Evolutionary conservation across 768 basidiomycete species (phyloP).

Genomic region (Polyporus arcularius): DNA sequence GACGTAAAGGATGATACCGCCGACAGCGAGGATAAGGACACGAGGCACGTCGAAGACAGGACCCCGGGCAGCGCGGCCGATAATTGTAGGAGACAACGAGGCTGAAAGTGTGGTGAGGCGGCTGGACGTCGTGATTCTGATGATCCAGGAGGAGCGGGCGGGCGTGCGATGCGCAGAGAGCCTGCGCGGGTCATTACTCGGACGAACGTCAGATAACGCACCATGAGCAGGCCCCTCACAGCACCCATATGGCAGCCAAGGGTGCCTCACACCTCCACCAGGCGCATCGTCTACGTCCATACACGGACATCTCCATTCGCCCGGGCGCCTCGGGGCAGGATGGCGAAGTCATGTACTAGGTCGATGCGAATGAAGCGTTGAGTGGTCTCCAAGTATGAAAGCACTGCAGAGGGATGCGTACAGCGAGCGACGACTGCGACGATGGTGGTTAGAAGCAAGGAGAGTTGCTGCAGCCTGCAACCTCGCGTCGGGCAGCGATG

Average conservation of each 20-base stretch:
- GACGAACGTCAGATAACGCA: no score
- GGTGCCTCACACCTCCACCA: no score
- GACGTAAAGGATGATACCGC: conserved; percentile 10
- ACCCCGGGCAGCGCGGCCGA: conserved; percentile 4
- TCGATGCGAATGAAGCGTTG: background rate
- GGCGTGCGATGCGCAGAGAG: no score
- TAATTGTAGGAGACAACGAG: no score
- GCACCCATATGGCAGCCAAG: no score
- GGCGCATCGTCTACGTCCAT: no score
- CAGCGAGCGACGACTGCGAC: conserved; percentile 1
- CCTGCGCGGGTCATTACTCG: no score
- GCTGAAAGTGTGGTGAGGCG: background rate
- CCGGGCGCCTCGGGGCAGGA: background rate
- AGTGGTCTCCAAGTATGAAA: no score
- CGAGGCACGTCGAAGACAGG: background rate
- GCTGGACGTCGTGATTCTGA: background rate
- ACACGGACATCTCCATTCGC: background rate
- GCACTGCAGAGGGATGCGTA: no score
- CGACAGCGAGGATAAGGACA: background rate
- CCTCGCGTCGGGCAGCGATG: conserved; percentile 9
- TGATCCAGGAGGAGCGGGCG: background rate
- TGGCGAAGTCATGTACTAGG: no score
- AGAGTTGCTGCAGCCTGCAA: background rate
- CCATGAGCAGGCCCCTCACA: no score
- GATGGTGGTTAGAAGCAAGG: conserved; percentile 20